A percentile compares a stretch with the other conserved stretches of the same genome.
These are phyloP conservation scores for Penicillium sp. DNA, from an alignment of 2,329 filamentous ascomycete genomes.

Conservation along the genomic window DNA sequence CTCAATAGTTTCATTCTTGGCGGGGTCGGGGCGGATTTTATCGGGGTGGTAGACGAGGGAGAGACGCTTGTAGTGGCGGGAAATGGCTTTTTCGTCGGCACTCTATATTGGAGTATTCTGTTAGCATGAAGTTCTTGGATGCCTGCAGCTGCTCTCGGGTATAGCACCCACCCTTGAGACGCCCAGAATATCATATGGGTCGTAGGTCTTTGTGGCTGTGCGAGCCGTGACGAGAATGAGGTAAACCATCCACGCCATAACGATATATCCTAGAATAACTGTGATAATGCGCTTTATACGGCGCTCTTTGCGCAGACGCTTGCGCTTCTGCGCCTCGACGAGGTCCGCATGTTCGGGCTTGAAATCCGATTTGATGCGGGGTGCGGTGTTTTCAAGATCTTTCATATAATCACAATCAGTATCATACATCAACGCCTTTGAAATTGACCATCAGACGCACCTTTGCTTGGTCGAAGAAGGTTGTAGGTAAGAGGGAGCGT, in stretches of 20 bases:
- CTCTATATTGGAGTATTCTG: constrained; percentile 52
- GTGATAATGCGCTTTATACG: constrained; percentile 80
- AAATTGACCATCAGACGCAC: constrained; percentile 37
- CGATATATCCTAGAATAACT: constrained; percentile 73
- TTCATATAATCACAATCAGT: constrained; percentile 4
- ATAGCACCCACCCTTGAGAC: constrained; percentile 67
- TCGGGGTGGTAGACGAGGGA: constrained; percentile 89
- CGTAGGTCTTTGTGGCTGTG: constrained; percentile 78
- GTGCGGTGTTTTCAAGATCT: constrained; percentile 76
- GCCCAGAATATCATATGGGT: constrained; percentile 92
- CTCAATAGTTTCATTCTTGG: constrained; percentile 87
- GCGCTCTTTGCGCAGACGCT: constrained; percentile 86
- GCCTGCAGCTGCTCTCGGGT: neutral
- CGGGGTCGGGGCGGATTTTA: constrained; percentile 78
- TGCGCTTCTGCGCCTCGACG: constrained; percentile 77
- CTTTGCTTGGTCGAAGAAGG: constrained; percentile 75
- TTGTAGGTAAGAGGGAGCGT: constrained; percentile 89
- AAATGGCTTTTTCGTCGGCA: constrained; percentile 85
- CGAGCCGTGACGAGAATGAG: constrained; percentile 78
- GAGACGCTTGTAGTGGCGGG: constrained; percentile 82
- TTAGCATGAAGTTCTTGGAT: neutral
- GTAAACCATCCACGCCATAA: constrained; percentile 90
- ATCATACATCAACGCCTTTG: neutral
- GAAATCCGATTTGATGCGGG: constrained; percentile 79
- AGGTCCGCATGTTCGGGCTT: constrained; percentile 79